These are phyloP conservation scores for Hypoxylon sp. DNA, from an alignment of 2,329 filamentous ascomycete genomes.

Conservation along the genomic window DNA sequence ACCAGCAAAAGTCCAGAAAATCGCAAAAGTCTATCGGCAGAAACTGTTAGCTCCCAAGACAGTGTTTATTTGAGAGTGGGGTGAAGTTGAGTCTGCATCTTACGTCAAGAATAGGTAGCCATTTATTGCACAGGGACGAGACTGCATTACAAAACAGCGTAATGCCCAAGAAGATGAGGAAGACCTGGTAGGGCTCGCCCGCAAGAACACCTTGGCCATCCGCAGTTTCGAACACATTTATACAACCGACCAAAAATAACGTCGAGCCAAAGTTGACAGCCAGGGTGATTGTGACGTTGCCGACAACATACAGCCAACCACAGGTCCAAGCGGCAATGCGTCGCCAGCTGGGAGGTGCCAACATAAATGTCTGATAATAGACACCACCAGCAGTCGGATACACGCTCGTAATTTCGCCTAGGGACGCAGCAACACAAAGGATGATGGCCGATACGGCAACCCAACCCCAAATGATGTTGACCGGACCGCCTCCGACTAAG, in stretches of 20 bases:
- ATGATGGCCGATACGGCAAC: constrained; percentile 77
- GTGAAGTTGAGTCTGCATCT: constrained; percentile 51
- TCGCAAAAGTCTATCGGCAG: constrained; percentile 72
- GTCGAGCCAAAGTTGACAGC: constrained; percentile 86
- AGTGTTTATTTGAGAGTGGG: background rate
- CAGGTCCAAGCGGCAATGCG: constrained; percentile 78
- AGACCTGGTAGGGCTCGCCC: constrained; percentile 74
- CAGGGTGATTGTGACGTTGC: constrained; percentile 86
- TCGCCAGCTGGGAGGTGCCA: constrained; percentile 73
- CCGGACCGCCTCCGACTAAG: constrained; percentile 75
- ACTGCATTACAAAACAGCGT: constrained; percentile 75
- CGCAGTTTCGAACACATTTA: constrained; percentile 68
- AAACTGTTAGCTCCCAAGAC: constrained; percentile 27
- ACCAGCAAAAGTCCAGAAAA: constrained; percentile 82
- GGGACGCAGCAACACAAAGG: constrained; percentile 77
- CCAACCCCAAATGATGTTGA: constrained; percentile 82
- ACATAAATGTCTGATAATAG: constrained; percentile 85
- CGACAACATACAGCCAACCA: constrained; percentile 82
- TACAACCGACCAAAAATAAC: constrained; percentile 70
- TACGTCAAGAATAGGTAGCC: constrained; percentile 78
- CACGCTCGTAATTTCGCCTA: constrained; percentile 81
- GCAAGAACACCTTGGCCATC: constrained; percentile 62
- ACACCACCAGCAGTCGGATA: constrained; percentile 84
- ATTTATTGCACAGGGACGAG: constrained; percentile 76
- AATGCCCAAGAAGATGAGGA: constrained; percentile 79